Conservation (phyloP, 805 yeast species). For the Wickerhamiella allomyrinae region DNA sequence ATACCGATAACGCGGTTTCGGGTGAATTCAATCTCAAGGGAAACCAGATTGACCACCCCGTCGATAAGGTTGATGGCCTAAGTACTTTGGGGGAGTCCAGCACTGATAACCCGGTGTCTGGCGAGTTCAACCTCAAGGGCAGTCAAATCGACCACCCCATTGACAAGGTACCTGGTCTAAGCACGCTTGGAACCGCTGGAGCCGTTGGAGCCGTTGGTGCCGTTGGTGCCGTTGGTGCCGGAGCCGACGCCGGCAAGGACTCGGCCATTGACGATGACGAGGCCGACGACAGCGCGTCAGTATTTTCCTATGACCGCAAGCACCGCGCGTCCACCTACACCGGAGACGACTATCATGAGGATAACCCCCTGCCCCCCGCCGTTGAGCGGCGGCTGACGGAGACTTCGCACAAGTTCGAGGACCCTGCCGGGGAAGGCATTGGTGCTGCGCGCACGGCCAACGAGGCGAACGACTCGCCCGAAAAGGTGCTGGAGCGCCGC, state of each 20-base stretch:
- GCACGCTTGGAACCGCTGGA: background rate
- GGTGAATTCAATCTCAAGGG: background rate
- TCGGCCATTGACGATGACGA: conserved; percentile 2
- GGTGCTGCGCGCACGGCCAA: conserved; percentile 23
- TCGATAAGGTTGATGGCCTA: background rate
- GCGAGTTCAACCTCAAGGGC: background rate
- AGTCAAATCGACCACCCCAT: background rate
- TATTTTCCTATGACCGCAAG: conserved; percentile 22
- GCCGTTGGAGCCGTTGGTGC: background rate
- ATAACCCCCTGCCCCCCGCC: conserved; percentile 5
- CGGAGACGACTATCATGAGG: conserved; percentile 3
- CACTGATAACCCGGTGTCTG: background rate
- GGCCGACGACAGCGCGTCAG: conserved; percentile 18
- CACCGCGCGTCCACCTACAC: conserved; percentile 3
- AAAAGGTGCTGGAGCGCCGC: conserved; percentile 18
- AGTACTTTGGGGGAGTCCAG: background rate
- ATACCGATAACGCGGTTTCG: too few relatives aligned
- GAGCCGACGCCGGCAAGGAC: background rate
- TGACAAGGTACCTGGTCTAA: background rate
- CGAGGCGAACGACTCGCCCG: conserved; percentile 15
- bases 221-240: background rate
- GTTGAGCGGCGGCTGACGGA: conserved; percentile 24
- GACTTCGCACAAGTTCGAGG: conserved; percentile 20
- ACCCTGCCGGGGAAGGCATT: conserved; percentile 16
- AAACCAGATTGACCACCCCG: background rate